A percentile compares a stretch with the other conserved stretches of the same genome.
Evolutionary conservation across 1,284 basidiomycete species (phyloP).

Genomic region (Porodaedalea pini): DNA sequence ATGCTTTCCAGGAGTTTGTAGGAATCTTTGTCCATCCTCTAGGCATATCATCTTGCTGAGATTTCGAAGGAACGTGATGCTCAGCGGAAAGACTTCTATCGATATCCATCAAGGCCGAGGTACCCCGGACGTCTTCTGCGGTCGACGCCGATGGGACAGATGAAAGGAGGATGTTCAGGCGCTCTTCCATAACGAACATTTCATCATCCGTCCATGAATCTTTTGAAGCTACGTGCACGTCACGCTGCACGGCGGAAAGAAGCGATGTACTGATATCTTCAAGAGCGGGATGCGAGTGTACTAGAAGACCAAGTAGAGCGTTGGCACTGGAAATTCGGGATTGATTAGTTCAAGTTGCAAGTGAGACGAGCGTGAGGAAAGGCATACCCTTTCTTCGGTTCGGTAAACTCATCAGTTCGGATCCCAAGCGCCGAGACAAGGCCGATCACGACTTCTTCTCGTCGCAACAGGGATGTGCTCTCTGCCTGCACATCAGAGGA

Average conservation of each 20-base stretch:
- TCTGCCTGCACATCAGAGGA: constrained; percentile 29
- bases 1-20: constrained; percentile 50
- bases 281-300: constrained; percentile 35
- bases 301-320: constrained; percentile 39
- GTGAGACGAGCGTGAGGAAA: constrained; percentile 20
- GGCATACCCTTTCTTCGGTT: constrained; percentile 38
- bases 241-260: constrained; percentile 11
- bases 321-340: constrained; percentile 35
- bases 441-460: constrained; percentile 39
- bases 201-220: constrained; percentile 43
- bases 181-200: constrained; percentile 51
- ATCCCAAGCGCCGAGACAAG: constrained; percentile 50
- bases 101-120: not conserved
- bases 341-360: not conserved
- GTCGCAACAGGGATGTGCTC: constrained; percentile 34
- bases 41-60: constrained; percentile 20
- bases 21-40: constrained; percentile 53
- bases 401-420: constrained; percentile 23
- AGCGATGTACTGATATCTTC: constrained; percentile 31
- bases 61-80: no score
- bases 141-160: constrained; percentile 9
- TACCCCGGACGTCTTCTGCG: not conserved
- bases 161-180: constrained; percentile 41
- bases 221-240: constrained; percentile 28
- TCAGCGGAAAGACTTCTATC: not conserved